These are phyloP conservation scores for Populus davidiana DNA, from an alignment of 345 rosid species.

Conservation along the genomic window DNA sequence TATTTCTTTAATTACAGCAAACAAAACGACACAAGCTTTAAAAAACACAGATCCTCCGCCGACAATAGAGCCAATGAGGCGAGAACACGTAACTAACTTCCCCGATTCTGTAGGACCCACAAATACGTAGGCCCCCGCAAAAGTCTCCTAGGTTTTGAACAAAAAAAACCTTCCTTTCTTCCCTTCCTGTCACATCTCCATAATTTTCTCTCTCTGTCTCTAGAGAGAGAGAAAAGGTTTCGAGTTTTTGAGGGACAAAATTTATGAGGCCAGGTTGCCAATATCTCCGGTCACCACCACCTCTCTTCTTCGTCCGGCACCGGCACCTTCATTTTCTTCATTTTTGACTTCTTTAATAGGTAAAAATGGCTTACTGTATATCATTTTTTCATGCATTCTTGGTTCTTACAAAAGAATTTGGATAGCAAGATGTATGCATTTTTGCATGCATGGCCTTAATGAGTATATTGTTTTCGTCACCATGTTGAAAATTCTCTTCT, in stretches of 20 bases:
- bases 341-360: background rate
- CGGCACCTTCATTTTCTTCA: background rate
- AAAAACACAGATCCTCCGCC: background rate
- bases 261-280: background rate
- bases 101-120: background rate
- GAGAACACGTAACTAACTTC: background rate
- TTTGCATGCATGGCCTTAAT: background rate
- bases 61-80: background rate
- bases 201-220: background rate
- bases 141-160: slow-evolving; percentile 2
- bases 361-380: background rate
- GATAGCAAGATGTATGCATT: background rate
- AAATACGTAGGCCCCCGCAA: background rate
- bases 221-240: background rate
- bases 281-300: slow-evolving; percentile 2
- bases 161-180: background rate
- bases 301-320: slow-evolving; percentile 7
- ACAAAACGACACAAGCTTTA: background rate
- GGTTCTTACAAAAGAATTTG: background rate
- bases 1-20: background rate
- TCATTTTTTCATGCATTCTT: background rate
- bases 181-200: background rate
- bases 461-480: background rate
- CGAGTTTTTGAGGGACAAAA: background rate
- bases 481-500: background rate